phyloP scores from a whole-genome alignment of 2,329 filamentous ascomycete species.

The Phialophora macrospora region DNA sequence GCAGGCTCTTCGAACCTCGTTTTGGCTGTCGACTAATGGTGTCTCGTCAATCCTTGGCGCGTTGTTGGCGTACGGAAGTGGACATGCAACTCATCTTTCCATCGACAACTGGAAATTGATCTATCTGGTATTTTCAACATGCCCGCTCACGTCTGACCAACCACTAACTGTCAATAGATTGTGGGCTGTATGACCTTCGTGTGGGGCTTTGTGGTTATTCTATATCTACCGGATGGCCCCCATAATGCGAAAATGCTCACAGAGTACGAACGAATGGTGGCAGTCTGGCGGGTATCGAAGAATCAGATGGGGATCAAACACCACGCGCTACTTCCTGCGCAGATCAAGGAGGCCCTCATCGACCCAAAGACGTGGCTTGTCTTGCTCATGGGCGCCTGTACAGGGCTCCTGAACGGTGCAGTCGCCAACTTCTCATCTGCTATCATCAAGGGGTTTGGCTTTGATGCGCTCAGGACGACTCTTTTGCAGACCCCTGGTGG shows the following conservation, averaged over 20 bases:
- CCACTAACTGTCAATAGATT: constrained; percentile 35
- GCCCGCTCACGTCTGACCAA: neutral
- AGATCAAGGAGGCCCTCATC: constrained; percentile 48
- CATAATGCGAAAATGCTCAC: constrained; percentile 48
- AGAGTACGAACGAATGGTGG: constrained; percentile 48
- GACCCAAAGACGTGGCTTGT: constrained; percentile 50
- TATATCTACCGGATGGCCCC: constrained; percentile 48
- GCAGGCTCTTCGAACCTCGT: constrained; percentile 45
- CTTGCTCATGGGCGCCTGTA: constrained; percentile 49
- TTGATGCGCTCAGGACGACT: constrained; percentile 45
- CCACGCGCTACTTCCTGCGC: constrained; percentile 43
- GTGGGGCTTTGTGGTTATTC: constrained; percentile 44
- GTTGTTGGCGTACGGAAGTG: constrained; percentile 46
- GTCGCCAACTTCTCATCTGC: constrained; percentile 56
- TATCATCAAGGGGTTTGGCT: constrained; percentile 53
- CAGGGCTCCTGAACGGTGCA: constrained; percentile 57
- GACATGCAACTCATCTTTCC: constrained; percentile 41
- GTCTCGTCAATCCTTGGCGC: constrained; percentile 47
- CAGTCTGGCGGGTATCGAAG: constrained; percentile 49
- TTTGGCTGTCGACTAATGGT: constrained; percentile 48
- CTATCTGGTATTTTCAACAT: constrained; percentile 41
- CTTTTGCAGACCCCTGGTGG: constrained; percentile 46
- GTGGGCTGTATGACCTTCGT: constrained; percentile 54
- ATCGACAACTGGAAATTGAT: constrained; percentile 48
- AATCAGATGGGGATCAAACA: constrained; percentile 52